phyloP scores from a whole-genome alignment of 768 basidiomycete genomes.

The Tricholoma matsutake region DNA sequence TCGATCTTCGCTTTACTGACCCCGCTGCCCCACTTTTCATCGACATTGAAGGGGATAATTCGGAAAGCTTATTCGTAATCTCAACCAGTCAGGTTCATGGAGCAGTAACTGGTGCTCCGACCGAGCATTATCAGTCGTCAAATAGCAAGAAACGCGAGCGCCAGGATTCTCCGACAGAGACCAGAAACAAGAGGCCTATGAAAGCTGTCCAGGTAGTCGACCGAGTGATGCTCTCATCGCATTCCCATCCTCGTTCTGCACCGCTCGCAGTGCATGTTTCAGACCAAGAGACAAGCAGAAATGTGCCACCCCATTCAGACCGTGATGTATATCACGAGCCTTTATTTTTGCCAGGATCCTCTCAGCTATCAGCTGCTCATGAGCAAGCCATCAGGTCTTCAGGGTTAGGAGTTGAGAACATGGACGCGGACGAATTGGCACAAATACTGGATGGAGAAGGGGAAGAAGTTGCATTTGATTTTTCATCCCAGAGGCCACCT shows the following conservation, averaged over 20 bases:
- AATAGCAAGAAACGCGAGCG: slow-evolving; percentile 42
- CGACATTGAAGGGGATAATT: slow-evolving; percentile 65
- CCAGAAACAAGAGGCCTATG: slow-evolving; percentile 49
- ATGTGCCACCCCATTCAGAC: slow-evolving; percentile 15
- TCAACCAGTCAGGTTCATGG: slow-evolving; percentile 67
- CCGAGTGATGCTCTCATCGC: slow-evolving; percentile 18
- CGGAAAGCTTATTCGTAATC: slow-evolving; percentile 70
- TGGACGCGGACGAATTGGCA: slow-evolving; percentile 59
- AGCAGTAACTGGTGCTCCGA: slow-evolving; percentile 23
- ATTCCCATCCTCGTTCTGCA: slow-evolving; percentile 7
- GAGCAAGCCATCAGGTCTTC: slow-evolving; percentile 52
- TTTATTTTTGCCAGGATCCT: slow-evolving; percentile 44
- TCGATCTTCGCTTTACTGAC: slow-evolving; percentile 76
- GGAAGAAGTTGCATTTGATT: slow-evolving; percentile 48
- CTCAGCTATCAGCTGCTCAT: slow-evolving; percentile 60
- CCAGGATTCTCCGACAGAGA: slow-evolving; percentile 37
- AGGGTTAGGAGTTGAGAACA: slow-evolving; percentile 65
- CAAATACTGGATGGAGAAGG: slow-evolving; percentile 60
- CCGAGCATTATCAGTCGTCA: slow-evolving; percentile 20
- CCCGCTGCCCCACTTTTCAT: slow-evolving; percentile 74
- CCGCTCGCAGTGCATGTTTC: neutral
- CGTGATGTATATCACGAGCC: slow-evolving; percentile 33
- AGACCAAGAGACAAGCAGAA: slow-evolving; percentile 1
- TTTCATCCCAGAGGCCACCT: slow-evolving; percentile 25
- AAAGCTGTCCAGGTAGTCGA: slow-evolving; percentile 44